A percentile compares a stretch with the other conserved stretches of the same genome.
Evolutionary conservation across 2,329 filamentous ascomycete species (phyloP).

Genomic region (Myriosclerotinia scirpicola): DNA sequence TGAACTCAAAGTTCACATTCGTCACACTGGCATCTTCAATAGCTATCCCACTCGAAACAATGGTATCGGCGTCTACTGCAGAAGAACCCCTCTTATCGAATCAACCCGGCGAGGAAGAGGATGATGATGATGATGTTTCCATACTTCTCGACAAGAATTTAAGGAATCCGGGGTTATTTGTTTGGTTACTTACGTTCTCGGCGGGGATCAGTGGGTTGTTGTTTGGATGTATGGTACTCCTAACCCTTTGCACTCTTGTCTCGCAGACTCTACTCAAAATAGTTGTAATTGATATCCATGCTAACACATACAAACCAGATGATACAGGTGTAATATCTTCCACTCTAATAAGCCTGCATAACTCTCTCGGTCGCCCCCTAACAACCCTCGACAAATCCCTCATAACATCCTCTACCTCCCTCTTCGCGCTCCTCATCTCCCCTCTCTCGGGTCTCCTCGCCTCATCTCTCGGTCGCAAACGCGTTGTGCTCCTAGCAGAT

Average conservation of each 20-base stretch:
- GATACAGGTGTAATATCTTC: slow-evolving; percentile 61
- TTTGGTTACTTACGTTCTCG: slow-evolving; percentile 62
- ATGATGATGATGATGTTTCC: slow-evolving; percentile 31
- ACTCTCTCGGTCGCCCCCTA: slow-evolving; percentile 55
- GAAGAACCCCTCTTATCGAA: slow-evolving; percentile 21
- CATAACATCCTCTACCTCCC: slow-evolving; percentile 67
- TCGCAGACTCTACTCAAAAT: not conserved
- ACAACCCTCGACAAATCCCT: slow-evolving; percentile 67
- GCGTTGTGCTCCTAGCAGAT: slow-evolving; percentile 63
- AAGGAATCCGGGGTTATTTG: slow-evolving; percentile 47
- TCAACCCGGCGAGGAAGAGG: slow-evolving; percentile 6
- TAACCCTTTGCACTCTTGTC: not conserved
- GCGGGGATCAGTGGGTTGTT: slow-evolving; percentile 67
- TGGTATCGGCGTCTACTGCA: slow-evolving; percentile 13
- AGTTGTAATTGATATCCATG: not conserved
- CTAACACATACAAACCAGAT: slow-evolving; percentile 29
- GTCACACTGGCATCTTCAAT: slow-evolving; percentile 12
- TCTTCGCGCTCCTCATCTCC: slow-evolving; percentile 64
- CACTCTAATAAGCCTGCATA: slow-evolving; percentile 63
- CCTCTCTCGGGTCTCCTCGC: slow-evolving; percentile 65
- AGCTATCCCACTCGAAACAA: slow-evolving; percentile 13
- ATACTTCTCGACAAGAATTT: slow-evolving; percentile 38
- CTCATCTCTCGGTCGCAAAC: slow-evolving; percentile 60
- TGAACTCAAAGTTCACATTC: not conserved
- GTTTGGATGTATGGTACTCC: slow-evolving; percentile 57